Evolutionary conservation across 768 basidiomycete genomes (phyloP), one percentile per base, ranked within the genome.

Genomic region (Podaxis mareebaensis): DNA sequence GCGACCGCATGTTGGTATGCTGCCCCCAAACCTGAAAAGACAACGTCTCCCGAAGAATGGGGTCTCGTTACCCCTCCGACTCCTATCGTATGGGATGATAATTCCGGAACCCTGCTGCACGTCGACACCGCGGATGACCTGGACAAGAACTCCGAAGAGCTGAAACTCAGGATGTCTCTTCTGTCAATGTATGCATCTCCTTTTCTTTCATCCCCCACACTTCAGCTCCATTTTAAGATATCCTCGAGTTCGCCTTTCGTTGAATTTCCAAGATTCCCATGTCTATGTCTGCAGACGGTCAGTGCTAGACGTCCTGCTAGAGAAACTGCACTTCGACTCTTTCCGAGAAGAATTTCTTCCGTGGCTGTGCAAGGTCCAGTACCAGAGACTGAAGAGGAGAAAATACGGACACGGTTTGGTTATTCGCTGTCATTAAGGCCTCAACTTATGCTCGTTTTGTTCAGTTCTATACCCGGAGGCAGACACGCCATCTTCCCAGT

Each of bases 261-360:
- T 85, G 12, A 81, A 77, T 38, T 80, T 90, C 38, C 85, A 88
- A 66, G 95, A 97, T 69, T 92, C 95, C 0, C 95, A 97, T 73
- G 91, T 96, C 36, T 97, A 96, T 69, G 87, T 96, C 38, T 95
- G 94, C 77, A 84, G 86, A 66, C 84, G 85, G 64, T 82, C 85
- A 17, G 79, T 96, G 7, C 78, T 97, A 26, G 88, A 93, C 63
- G 80, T 86, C 12, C 77, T 95, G 28, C 81, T 85, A 11, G 82
- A 85, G 64, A 92, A 92, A 68, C 77, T 76, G 4, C 83, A 87
- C 67, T 81, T 95, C 46, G 89, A 93, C 56, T 96, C 95, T 15
- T 81, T 98, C 57, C 83, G 91, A 56, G 91, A 96, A 73, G 94
- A 97, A 64, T 92, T 97, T 69, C 72, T 98, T 11, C 96, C 96